phyloP scores from a whole-genome alignment of 371 early-diverging fungal genomes.

The Rhizopus delemar region DNA sequence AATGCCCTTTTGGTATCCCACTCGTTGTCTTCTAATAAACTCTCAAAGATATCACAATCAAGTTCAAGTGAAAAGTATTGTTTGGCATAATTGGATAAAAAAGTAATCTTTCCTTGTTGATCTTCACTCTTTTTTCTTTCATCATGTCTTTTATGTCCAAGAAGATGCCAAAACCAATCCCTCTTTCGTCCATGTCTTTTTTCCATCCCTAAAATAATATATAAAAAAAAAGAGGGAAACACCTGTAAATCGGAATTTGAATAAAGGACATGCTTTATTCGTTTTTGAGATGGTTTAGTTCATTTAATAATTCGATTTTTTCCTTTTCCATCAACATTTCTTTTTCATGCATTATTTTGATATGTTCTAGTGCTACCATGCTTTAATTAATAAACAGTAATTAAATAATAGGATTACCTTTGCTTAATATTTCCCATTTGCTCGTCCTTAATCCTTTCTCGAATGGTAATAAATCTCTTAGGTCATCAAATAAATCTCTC shows the following conservation, averaged over 20 bases:
- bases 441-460: slow-evolving; percentile 69
- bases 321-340: slow-evolving; percentile 23
- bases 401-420: slow-evolving; percentile 39
- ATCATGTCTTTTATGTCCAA: not conserved
- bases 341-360: slow-evolving; percentile 21
- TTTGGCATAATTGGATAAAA: slow-evolving; percentile 24
- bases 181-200: not conserved
- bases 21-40: slow-evolving; percentile 26
- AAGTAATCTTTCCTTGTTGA: slow-evolving; percentile 15
- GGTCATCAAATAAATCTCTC: slow-evolving; percentile 81
- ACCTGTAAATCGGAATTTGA: too few species aligned
- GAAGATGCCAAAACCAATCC: not conserved
- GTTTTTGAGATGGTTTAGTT: slow-evolving; percentile 19
- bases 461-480: slow-evolving; percentile 65
- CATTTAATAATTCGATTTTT: slow-evolving; percentile 21
- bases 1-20: slow-evolving; percentile 41
- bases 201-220: not conserved
- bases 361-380: slow-evolving; percentile 23
- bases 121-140: not conserved
- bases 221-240: not conserved
- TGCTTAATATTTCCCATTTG: slow-evolving; percentile 80
- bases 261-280: too few species aligned
- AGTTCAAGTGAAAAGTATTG: slow-evolving; percentile 24
- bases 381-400: too few species aligned
- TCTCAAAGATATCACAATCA: slow-evolving; percentile 20